Evolutionary conservation across 805 yeast species (phyloP).

Genomic region (Kuraishia hungarica): DNA sequence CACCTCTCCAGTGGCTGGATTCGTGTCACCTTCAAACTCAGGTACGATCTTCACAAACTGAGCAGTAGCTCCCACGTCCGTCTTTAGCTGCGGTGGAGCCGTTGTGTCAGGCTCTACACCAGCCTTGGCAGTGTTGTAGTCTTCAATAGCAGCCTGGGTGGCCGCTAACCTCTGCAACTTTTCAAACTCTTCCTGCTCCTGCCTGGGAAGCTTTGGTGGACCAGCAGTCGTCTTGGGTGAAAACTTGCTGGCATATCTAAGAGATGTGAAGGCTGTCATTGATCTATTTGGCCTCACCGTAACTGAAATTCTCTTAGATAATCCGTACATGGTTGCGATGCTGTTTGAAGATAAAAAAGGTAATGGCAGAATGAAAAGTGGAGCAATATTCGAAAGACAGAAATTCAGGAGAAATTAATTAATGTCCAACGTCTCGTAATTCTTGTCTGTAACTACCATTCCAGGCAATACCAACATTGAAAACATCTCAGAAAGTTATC

Average conservation of each 20-base stretch:
- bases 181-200: conserved; percentile 90
- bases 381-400: too few relatives aligned
- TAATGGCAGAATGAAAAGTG: neutral
- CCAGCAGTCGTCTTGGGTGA: conserved; percentile 20
- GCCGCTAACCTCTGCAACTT: conserved; percentile 71
- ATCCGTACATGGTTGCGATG: neutral
- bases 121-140: conserved; percentile 38
- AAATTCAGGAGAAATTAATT: too few relatives aligned
- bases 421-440: too few relatives aligned
- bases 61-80: conserved; percentile 58
- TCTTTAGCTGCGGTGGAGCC: conserved; percentile 21
- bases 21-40: conserved; percentile 90
- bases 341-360: neutral
- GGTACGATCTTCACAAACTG: conserved; percentile 73
- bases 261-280: neutral
- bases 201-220: conserved; percentile 72
- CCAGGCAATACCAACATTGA: too few relatives aligned
- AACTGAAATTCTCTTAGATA: neutral
- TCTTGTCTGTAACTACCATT: too few relatives aligned
- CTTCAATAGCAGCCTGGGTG: conserved; percentile 71
- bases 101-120: conserved; percentile 4
- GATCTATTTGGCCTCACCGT: neutral
- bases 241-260: neutral
- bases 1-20: conserved; percentile 90
- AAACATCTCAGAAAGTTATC: too few relatives aligned